Conservation (phyloP, 164 flowering plant species). For the Dillenia suffruticosa region DNA sequence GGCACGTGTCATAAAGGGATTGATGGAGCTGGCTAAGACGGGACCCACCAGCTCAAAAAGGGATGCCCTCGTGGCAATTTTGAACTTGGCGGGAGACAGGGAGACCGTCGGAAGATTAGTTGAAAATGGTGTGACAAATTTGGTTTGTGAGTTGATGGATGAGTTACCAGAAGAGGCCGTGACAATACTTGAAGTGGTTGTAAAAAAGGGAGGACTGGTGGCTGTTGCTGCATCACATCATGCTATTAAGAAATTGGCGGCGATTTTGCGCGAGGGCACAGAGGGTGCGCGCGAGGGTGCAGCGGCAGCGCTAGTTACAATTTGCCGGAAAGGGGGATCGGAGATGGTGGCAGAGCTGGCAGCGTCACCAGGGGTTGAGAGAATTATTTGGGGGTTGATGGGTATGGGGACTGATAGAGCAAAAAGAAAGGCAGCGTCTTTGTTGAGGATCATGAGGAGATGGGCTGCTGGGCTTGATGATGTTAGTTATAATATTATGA, state of each 20-base stretch:
- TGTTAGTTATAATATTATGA: not conserved
- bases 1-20: slow-evolving; percentile 50
- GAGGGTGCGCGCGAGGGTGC: slow-evolving; percentile 63
- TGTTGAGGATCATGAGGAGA: slow-evolving; percentile 58
- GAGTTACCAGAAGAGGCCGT: slow-evolving; percentile 62
- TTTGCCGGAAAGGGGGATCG: slow-evolving; percentile 60
- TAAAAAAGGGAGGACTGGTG: slow-evolving; percentile 59
- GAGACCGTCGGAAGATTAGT: slow-evolving; percentile 54
- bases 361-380: slow-evolving; percentile 50
- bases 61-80: slow-evolving; percentile 73
- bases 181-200: slow-evolving; percentile 55
- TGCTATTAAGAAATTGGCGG: slow-evolving; percentile 31
- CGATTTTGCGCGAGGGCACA: slow-evolving; percentile 46
- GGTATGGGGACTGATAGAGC: slow-evolving; percentile 52
- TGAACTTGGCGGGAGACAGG: slow-evolving; percentile 67
- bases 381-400: slow-evolving; percentile 69
- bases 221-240: slow-evolving; percentile 37
- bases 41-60: slow-evolving; percentile 52
- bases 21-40: slow-evolving; percentile 45
- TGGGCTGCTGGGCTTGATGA: slow-evolving; percentile 60
- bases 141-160: slow-evolving; percentile 27
- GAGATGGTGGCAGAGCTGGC: slow-evolving; percentile 60
- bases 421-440: slow-evolving; percentile 51
- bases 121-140: slow-evolving; percentile 63
- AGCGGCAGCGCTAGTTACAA: slow-evolving; percentile 58